Base-by-base conservation (phyloP, 192 early-diverging fungal species). In the Coemansia sp. region DNA sequence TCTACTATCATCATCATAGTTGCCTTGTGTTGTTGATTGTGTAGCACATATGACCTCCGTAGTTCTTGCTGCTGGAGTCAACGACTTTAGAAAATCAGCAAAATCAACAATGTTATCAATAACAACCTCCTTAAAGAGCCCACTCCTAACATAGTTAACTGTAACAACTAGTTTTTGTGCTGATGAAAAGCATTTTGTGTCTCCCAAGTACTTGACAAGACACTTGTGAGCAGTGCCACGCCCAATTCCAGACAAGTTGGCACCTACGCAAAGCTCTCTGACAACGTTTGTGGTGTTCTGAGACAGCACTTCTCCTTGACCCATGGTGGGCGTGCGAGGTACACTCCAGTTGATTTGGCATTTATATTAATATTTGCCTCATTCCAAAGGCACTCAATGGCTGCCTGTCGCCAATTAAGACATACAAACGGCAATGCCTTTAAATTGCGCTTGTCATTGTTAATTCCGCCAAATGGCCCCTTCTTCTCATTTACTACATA, bases 231-330 rank as follows among this genome's bases (percentile, higher is more conserved):
- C 52, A 29, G 5, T 55, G 27, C 52, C 52, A 24, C 1, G 5
- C 11, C 13, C 27, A 29, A 55, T 29, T 5, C 52, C 27, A 12
- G 52, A 55, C 52, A 55, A 27, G 8, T 22, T 9, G 10, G 33
- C 24, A 7, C 1, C 0, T 24, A 55, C 2, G 27, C 27, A 6
- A 5, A 55, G 52, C 27, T 29, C 2, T 29, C 27, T 0, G 2
- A 29, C 27, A 0, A 29, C 0, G 1, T 29, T 29, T 29, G 0
- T 2, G 0, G 0, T 29, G 0, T 29, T 29, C 29, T 0, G 29
- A 29, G 29, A 3, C 2, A 29, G 3, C 29, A 29, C 29, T 29
- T 29, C 29, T 29, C 29, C 0, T 29, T 29, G 29, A 29, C 2
- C 2, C 2, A 29, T 1, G 29, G 29, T 0, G 29, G 29, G 29